Evolutionary conservation across 2,329 filamentous ascomycete genomes (phyloP).

Genomic region (Zasmidium citrigriseum): DNA sequence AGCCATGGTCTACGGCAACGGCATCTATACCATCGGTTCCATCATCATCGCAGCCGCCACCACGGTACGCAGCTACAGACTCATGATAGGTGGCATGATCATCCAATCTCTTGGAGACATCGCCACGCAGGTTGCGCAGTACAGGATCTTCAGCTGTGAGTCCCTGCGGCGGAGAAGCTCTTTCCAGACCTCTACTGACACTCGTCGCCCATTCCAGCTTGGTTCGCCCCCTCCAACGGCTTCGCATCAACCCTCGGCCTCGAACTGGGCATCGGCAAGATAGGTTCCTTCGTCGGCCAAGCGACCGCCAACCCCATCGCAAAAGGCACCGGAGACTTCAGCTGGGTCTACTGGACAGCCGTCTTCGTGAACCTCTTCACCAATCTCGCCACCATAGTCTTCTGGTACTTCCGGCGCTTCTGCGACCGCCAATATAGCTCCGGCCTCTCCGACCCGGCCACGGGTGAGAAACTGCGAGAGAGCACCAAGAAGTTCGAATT

Average conservation of each 20-base stretch:
- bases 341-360: slow-evolving; percentile 63
- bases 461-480: slow-evolving; percentile 61
- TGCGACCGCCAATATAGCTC: slow-evolving; percentile 48
- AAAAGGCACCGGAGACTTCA: slow-evolving; percentile 59
- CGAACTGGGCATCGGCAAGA: slow-evolving; percentile 62
- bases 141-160: slow-evolving; percentile 65
- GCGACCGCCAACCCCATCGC: slow-evolving; percentile 62
- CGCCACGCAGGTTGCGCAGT: slow-evolving; percentile 64
- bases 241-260: slow-evolving; percentile 64
- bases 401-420: slow-evolving; percentile 59
- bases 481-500: slow-evolving; percentile 60
- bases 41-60: slow-evolving; percentile 62
- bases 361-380: slow-evolving; percentile 67
- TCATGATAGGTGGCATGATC: slow-evolving; percentile 61
- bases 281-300: slow-evolving; percentile 63
- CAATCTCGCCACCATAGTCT: slow-evolving; percentile 55
- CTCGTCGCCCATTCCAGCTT: too few species aligned
- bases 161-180: too few species aligned
- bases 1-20: slow-evolving; percentile 63
- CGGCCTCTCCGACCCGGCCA: slow-evolving; percentile 54
- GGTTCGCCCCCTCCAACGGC: slow-evolving; percentile 63
- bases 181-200: too few species aligned
- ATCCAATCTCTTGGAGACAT: slow-evolving; percentile 63
- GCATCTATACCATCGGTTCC: slow-evolving; percentile 59
- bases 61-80: slow-evolving; percentile 56